Conservation (phyloP, 148 eudicot genomes). For the Agrostemma githago region DNA sequence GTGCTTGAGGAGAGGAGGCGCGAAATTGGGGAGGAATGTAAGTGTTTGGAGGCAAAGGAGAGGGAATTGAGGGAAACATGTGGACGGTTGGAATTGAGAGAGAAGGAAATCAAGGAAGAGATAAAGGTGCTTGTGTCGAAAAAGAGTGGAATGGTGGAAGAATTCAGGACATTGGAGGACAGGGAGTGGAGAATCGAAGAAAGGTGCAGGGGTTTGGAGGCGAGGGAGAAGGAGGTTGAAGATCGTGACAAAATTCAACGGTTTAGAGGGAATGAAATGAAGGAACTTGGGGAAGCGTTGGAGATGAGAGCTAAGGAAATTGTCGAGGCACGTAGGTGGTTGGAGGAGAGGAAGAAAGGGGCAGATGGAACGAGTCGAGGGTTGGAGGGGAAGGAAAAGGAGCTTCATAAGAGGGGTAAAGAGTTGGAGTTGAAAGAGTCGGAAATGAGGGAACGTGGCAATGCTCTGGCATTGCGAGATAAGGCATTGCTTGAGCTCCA, state of each 20-base stretch:
- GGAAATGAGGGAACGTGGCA: not conserved
- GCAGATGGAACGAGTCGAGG: not conserved
- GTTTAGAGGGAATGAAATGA: not conserved
- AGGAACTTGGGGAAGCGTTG: not conserved
- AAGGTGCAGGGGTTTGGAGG: slow-evolving; percentile 2
- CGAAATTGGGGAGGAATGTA: not conserved
- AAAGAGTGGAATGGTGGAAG: slow-evolving; percentile 3
- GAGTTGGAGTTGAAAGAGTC: slow-evolving; percentile 6
- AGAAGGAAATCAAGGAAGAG: slow-evolving; percentile 1
- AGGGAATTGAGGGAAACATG: slow-evolving; percentile 4
- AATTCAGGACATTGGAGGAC: not conserved
- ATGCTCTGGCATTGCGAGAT: not conserved
- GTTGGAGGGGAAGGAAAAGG: not conserved
- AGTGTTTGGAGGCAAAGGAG: slow-evolving; percentile 8
- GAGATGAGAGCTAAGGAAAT: not conserved
- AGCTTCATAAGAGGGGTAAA: not conserved
- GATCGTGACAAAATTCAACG: not conserved
- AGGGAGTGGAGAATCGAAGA: not conserved
- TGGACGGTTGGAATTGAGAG: not conserved
- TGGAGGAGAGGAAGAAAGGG: slow-evolving; percentile 10
- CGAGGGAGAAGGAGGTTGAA: not conserved
- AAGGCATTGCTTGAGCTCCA: not conserved
- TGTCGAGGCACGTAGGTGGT: not conserved
- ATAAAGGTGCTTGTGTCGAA: not conserved
- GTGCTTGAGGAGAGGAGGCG: not conserved